These are phyloP conservation scores for Collariella sp. DNA, from an alignment of 495 filamentous ascomycete species.

Conservation along the genomic window DNA sequence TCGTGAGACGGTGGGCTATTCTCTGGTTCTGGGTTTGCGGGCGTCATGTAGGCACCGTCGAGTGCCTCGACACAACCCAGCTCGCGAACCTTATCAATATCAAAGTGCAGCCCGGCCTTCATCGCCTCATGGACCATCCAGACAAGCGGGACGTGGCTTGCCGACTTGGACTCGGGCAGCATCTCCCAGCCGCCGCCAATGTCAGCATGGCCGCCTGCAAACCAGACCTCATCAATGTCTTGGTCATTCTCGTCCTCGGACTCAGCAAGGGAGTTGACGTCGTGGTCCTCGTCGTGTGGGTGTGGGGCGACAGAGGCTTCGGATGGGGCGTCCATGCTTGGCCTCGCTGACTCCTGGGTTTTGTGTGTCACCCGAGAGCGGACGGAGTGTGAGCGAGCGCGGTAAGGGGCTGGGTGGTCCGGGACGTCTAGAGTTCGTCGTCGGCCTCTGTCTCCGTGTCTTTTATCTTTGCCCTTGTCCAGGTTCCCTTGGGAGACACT, in stretches of 20 bases:
- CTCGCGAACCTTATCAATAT: slow-evolving; percentile 55
- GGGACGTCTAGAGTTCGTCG: slow-evolving; percentile 11
- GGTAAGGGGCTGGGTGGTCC: slow-evolving; percentile 32
- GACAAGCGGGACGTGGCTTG: slow-evolving; percentile 67
- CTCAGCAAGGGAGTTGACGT: slow-evolving; percentile 32
- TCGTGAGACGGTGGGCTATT: background rate
- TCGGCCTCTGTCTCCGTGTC: slow-evolving; percentile 12
- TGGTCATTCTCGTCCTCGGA: slow-evolving; percentile 54
- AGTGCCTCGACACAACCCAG: slow-evolving; percentile 47
- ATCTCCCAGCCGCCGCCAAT: slow-evolving; percentile 79
- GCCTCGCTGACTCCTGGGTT: slow-evolving; percentile 4
- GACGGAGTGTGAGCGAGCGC: slow-evolving; percentile 36
- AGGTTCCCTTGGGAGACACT: background rate
- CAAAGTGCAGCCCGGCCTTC: slow-evolving; percentile 63
- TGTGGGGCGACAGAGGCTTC: slow-evolving; percentile 19
- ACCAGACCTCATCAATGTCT: slow-evolving; percentile 80
- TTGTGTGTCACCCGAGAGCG: slow-evolving; percentile 7
- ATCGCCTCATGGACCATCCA: slow-evolving; percentile 83
- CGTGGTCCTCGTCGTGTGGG: slow-evolving; percentile 24
- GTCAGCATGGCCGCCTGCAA: slow-evolving; percentile 73
- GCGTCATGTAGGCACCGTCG: slow-evolving; percentile 1
- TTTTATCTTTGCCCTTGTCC: background rate
- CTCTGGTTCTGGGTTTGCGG: background rate
- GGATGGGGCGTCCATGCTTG: slow-evolving; percentile 19
- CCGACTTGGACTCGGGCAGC: slow-evolving; percentile 44